A percentile compares a stretch with the other conserved stretches of the same genome.
These are phyloP conservation scores for Peniophora sp. DNA, from an alignment of 1,284 basidiomycete species.

Conservation along the genomic window DNA sequence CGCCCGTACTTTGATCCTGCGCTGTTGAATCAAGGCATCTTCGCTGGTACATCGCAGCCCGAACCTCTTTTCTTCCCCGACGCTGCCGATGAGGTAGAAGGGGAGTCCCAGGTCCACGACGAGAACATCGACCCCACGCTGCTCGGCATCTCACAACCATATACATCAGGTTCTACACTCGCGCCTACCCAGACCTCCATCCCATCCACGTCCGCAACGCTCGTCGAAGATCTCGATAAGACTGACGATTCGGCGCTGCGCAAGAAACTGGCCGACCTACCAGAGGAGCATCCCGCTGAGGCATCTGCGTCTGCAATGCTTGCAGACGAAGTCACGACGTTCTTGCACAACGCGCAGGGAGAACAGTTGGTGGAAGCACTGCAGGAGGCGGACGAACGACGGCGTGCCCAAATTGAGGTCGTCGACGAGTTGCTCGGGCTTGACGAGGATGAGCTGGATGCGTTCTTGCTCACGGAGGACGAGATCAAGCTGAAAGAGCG, in stretches of 20 bases:
- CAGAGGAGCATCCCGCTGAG: conserved; percentile 25
- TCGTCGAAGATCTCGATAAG: conserved; percentile 11
- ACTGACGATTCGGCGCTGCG: conserved; percentile 5
- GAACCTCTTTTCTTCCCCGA: conserved; percentile 31
- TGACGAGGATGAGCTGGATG: conserved; percentile 91
- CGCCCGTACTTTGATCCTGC: conserved; percentile 32
- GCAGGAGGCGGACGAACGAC: conserved; percentile 53
- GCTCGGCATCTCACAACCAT: conserved; percentile 21
- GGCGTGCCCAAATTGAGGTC: conserved; percentile 39
- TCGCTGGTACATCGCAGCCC: conserved; percentile 27
- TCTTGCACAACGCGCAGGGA: conserved; percentile 52
- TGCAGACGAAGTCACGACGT: conserved; percentile 58
- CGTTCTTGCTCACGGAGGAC: conserved; percentile 75
- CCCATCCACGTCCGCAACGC: conserved; percentile 2
- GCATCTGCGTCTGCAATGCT: conserved; percentile 45
- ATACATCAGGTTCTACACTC: conserved; percentile 12
- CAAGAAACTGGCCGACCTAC: background rate
- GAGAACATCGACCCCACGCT: conserved; percentile 53
- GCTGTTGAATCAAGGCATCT: conserved; percentile 39
- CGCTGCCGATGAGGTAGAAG: conserved; percentile 11
- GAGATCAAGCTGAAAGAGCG: conserved; percentile 89
- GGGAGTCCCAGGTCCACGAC: conserved; percentile 13
- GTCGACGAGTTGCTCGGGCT: conserved; percentile 70
- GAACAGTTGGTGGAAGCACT: conserved; percentile 47
- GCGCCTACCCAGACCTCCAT: conserved; percentile 8